phyloP scores from a whole-genome alignment of 352 stramenopile genomes.

The Nothophytophthora sp. region DNA sequence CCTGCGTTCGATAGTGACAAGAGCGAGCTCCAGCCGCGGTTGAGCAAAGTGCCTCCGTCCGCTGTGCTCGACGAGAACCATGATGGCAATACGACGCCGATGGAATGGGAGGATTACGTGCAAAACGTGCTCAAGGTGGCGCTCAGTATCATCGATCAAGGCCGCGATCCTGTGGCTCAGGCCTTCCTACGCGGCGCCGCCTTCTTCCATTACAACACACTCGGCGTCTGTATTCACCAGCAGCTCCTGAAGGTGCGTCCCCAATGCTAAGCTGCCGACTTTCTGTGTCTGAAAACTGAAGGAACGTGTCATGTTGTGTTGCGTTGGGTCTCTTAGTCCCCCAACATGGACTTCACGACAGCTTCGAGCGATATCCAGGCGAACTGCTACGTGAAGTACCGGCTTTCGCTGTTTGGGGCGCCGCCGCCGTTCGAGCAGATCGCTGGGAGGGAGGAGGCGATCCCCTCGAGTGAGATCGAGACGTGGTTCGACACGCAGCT shows the following conservation, averaged over 20 bases:
- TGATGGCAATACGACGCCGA: conserved; percentile 11
- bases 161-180: conserved; percentile 15
- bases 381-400: conserved; percentile 38
- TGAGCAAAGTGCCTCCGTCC: conserved; percentile 17
- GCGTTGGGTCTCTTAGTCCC: not conserved
- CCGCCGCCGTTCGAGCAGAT: conserved; percentile 34
- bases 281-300: no score
- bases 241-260: conserved; percentile 14
- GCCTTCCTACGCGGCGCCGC: conserved; percentile 19
- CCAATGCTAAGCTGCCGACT: no score
- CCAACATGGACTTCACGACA: conserved; percentile 17
- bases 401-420: conserved; percentile 29
- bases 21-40: conserved; percentile 1
- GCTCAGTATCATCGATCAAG: conserved; percentile 8
- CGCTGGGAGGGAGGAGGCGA: no score
- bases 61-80: conserved; percentile 22
- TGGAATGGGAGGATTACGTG: conserved; percentile 29
- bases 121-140: conserved; percentile 20
- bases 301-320: not conserved
- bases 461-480: no score
- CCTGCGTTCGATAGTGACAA: conserved; percentile 1
- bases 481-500: no score
- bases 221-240: conserved; percentile 23
- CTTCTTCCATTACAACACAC: conserved; percentile 40
- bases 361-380: conserved; percentile 20